Base-by-base conservation (phyloP, 192 early-diverging fungal species). In the Backusella liffmaniae region DNA sequence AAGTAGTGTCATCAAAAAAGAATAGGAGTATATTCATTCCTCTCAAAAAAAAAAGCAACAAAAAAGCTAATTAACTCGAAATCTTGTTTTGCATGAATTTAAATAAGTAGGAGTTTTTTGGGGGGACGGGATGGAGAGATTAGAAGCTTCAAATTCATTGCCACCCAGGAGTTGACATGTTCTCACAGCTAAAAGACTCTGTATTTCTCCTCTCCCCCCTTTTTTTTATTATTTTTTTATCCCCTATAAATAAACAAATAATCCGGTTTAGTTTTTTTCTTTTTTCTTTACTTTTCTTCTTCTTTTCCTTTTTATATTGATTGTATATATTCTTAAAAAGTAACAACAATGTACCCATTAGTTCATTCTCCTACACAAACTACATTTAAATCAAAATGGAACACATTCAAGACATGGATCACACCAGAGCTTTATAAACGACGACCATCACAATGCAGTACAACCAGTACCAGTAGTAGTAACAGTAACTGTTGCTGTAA, bases 401-500 rank as follows among this genome's bases (percentile, higher is more conserved):
- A 30, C 7, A 65, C 72, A 18, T 65, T 73, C 23, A 62, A 59
- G 16, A 59, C 51, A 39, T 73, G 72, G 72, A 62, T 73, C 13
- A 73, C 72, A 73, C 72, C 49, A 18, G 72, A 73, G 26, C n/a
- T 73, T 15, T 32, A 56, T 16, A 65, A 56, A 21, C 10, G 72
- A 73, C 72, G 72, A 65, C 49, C 49, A 62, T 73, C 72, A 26
- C 53, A 73, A 15, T 59, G 72, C 36, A 73, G 72, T 65, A 62
- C 72, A 69, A 69, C 67, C 3, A 69, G 67, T 69, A 69, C 67
- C 18, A 69, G 36, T 23, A 69, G 35, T 35, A 67, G 32, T 18
- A 32, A 18, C 12, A 67, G 32, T n/a, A 34, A 18, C 8, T 69
- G 35, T 13, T 69, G 35, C 37, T 41, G 56, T 26, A 62, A 23